phyloP scores from a whole-genome alignment of 148 eudicot genomes.

The Drosera capensis region DNA sequence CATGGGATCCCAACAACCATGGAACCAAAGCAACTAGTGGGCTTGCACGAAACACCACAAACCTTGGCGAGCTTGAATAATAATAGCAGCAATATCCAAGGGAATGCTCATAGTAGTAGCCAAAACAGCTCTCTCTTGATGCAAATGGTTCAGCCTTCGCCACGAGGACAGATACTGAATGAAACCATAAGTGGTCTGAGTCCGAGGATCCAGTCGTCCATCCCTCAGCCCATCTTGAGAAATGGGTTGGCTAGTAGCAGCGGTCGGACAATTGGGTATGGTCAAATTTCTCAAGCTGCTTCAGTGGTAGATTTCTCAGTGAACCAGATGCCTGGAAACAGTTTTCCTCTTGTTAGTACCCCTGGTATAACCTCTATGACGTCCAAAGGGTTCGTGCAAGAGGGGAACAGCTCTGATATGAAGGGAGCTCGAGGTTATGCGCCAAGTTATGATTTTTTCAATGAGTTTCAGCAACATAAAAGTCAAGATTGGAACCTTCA shows the following conservation, averaged over 20 bases:
- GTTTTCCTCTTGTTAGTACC: constrained; percentile 8
- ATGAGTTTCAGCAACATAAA: constrained; percentile 36
- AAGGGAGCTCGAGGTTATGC: constrained; percentile 9
- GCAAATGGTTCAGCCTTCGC: constrained; percentile 40
- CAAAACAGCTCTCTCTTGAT: constrained; percentile 27
- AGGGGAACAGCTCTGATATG: background rate
- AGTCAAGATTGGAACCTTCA: constrained; percentile 47
- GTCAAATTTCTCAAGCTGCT: constrained; percentile 23
- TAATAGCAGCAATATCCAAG: constrained; percentile 11
- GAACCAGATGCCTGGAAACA: constrained; percentile 21
- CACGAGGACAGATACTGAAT: constrained; percentile 28
- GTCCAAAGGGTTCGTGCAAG: constrained; percentile 1
- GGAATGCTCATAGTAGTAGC: constrained; percentile 10
- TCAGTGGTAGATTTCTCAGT: constrained; percentile 25
- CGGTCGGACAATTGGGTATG: constrained; percentile 8
- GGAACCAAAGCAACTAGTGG: constrained; percentile 12
- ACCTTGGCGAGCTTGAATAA: constrained; percentile 15
- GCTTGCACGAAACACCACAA: constrained; percentile 8
- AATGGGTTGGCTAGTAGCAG: constrained; percentile 12
- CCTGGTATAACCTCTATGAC: constrained; percentile 6
- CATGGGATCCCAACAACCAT: constrained; percentile 6
- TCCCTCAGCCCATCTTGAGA: constrained; percentile 14
- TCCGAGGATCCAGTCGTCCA: constrained; percentile 16
- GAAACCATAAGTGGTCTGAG: constrained; percentile 26
- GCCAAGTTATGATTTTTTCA: constrained; percentile 47